Base-by-base conservation (phyloP, 1,284 basidiomycete genomes). In the Sporisorium reilianum region DNA sequence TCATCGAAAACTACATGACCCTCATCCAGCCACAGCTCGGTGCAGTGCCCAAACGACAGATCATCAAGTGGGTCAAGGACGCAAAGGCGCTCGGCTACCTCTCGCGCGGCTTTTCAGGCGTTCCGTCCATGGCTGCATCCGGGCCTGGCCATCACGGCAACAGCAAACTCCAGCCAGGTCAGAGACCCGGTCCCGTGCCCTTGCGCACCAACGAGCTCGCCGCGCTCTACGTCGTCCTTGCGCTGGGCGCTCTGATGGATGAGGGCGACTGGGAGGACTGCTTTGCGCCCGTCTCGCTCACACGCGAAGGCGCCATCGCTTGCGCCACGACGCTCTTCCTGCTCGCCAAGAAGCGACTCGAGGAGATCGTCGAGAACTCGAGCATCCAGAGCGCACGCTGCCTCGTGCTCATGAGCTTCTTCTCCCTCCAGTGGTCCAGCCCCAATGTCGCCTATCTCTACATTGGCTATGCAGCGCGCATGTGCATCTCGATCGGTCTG, bases 381-480 rank as follows among this genome's bases (percentile, higher is more conserved):
- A 71, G 68, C 64, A 62, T 75, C 12, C 64, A 64, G 32, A 75
- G 73, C 23, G 73, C 61, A 32, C 63, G 64, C n/a, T 75, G 73
- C 34, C 53, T 75, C 20, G 51, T 75, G 48, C 68, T 75, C 46
- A 71, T 75, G 73, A 64, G 59, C 53, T 75, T 75, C 64, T 71
- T 67, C 22, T 67, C 64, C 23, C 64, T 75, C 26, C 68, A 75
- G 41, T 75, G 73, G 73, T 75, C 73, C 18, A 64, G 55, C 49
- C 73, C 73, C 54, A 75, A 75, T 44, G 73, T 75, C 18, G 73
- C 73, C 28, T 75, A 71, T 22, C 64, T 75, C n/a, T 75, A 75
- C 64, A 63, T 71, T 25, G 73, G 73, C 38, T 68, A 75, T 28
- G 73, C 73, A 20, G 64, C 68, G 10, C 63, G 73, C 16, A 75